Evolutionary conservation across 2,329 filamentous ascomycete species (phyloP).

Genomic region (Aspergillus puulaauensis): DNA sequence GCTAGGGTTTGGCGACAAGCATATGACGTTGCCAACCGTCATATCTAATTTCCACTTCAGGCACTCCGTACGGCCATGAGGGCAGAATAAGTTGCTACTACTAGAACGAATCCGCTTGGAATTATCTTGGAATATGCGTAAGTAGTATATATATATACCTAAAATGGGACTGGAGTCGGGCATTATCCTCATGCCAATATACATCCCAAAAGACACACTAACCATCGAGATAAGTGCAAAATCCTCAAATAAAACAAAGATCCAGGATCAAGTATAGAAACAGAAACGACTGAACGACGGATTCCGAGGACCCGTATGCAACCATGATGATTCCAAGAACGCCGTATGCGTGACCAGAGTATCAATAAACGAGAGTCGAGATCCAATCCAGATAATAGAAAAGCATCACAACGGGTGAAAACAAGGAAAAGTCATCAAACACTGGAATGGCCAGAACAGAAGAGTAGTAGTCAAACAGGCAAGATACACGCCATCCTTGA

Average conservation of each 20-base stretch:
- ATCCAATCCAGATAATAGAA: background rate
- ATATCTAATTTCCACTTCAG: background rate
- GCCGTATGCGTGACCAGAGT: background rate
- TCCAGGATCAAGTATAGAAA: background rate
- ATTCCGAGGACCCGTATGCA: slow-evolving; percentile 1
- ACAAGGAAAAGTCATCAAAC: slow-evolving; percentile 7
- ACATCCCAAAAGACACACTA: background rate
- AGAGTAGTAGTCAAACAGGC: slow-evolving; percentile 12
- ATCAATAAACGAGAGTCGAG: background rate
- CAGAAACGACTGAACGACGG: background rate
- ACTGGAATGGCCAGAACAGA: background rate
- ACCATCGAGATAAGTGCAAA: background rate
- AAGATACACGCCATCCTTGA: slow-evolving; percentile 15
- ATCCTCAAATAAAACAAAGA: background rate
- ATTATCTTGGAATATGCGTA: background rate
- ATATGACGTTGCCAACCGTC: slow-evolving; percentile 6
- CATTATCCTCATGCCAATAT: background rate
- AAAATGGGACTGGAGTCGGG: background rate
- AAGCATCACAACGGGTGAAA: background rate
- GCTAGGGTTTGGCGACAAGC: background rate
- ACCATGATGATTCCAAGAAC: background rate
- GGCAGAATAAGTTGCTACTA: background rate
- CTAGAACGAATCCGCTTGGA: background rate
- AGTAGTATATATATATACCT: background rate
- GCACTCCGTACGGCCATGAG: background rate